Evolutionary conservation across 208 protist genomes (phyloP).

Genomic region (Leishmania gerbilli): DNA sequence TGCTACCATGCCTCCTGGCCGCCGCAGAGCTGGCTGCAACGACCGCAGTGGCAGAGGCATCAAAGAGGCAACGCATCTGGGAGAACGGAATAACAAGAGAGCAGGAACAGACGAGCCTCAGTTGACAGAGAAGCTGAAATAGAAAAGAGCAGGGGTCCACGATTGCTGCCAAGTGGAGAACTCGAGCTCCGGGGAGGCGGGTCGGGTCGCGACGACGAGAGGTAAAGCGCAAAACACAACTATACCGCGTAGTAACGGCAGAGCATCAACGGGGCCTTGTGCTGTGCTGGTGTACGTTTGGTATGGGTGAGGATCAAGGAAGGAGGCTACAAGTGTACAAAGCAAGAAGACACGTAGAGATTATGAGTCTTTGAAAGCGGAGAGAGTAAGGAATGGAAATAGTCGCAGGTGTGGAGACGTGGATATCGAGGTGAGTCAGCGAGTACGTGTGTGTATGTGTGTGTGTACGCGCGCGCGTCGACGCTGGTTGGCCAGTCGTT

Average conservation of each 20-base stretch:
- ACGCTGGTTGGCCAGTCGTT: not conserved
- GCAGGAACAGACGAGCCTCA: not conserved
- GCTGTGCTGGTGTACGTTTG: not conserved
- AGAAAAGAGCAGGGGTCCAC: not conserved
- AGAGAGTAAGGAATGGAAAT: not conserved
- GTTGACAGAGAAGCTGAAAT: not conserved
- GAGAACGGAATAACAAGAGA: not conserved
- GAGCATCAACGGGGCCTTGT: not conserved
- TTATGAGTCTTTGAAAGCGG: not conserved
- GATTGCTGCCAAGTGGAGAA: not conserved
- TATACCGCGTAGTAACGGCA: not conserved
- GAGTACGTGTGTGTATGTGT: not conserved
- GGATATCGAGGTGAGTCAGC: not conserved
- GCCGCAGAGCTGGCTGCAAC: not conserved
- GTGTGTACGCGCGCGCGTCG: not conserved
- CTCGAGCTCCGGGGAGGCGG: no score
- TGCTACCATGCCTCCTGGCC: slow-evolving; percentile 29
- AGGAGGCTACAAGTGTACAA: not conserved
- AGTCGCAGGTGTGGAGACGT: not conserved
- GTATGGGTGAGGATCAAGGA: not conserved
- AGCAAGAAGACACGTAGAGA: not conserved
- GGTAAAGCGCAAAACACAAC: not conserved
- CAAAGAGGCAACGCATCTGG: slow-evolving; percentile 22
- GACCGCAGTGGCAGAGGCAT: not conserved
- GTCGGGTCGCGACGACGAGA: not conserved